Base-by-base conservation (phyloP, 2,329 filamentous ascomycete species). In the Ophiostoma novo-ulmi region DNA sequence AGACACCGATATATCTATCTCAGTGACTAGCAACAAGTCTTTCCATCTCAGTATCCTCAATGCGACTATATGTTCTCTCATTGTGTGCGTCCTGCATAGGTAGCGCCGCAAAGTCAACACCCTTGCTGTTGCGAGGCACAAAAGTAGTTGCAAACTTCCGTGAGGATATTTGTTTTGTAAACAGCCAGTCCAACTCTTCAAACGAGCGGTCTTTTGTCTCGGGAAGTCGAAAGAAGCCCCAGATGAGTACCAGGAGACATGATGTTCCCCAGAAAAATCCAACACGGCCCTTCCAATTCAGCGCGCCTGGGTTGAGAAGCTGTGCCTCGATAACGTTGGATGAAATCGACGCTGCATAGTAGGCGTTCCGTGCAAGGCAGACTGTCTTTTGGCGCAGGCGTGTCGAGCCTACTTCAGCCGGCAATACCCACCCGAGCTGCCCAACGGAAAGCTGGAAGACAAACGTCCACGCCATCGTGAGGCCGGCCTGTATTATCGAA, bases 141-240 rank as follows among this genome's bases (percentile, higher is more conserved):
- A 8, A 35, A 2, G 70, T 65, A n/a, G 64, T 61, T 14, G 68
- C 70, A 71, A 73, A 74, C 71, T 75, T 76, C 69, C 82, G 77
- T 1, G 83, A 81, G 31, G 79, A 76, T 11, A 82, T 76, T 11
- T 76, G 74, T 35, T 79, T 76, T 73, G 85, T 82, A 74, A 88
- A 88, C 72, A 88, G 76, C 13, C 83, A 77, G 69, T 88, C 85
- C 1, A 88, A 80, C 77, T 88, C 86, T 52, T 82, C 84, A 69
- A 85, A 83, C 0, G 84, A 85, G 52, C 84, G 80, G 7, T 81
- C 84, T 17, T 67, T 67, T 0, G 72, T 73, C 78, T 88, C 86
- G 4, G 85, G 85, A 5, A 86, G 78, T 22, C 82, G 83, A 75
- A 84, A 84, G 72, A 79, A 85, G 0, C 84, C 82, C 81, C 86